Conservation (phyloP, 345 rosid species). For the Passiflora organensis region DNA sequence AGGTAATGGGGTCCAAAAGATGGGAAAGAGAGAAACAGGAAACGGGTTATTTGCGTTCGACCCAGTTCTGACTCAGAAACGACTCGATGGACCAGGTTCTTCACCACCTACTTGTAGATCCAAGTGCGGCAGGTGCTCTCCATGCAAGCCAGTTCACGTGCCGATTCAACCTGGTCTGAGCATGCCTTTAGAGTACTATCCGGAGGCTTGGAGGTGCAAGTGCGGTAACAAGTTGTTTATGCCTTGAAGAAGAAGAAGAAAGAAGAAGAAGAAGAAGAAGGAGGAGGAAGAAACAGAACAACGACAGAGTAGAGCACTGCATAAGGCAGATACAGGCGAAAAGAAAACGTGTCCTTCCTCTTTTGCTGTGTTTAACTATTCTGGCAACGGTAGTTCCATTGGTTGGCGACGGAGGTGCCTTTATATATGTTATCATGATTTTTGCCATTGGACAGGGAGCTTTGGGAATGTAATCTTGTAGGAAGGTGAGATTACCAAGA, state of each 20-base stretch:
- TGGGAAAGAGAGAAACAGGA: constrained; percentile 23
- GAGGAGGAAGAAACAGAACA: no score
- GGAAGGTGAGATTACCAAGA: constrained; percentile 32
- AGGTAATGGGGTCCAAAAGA: constrained; percentile 28
- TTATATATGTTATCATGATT: constrained; percentile 14
- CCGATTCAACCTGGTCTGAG: constrained; percentile 82
- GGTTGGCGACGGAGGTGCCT: constrained; percentile 12
- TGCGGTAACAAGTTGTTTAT: constrained; percentile 85
- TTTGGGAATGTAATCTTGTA: no score
- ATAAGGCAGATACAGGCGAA: no score
- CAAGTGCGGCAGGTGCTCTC: constrained; percentile 78
- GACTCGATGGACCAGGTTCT: constrained; percentile 59
- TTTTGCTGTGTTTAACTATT: background rate
- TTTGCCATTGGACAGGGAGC: constrained; percentile 23
- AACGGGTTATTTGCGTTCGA: constrained; percentile 21
- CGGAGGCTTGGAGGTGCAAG: constrained; percentile 96
- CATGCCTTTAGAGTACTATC: constrained; percentile 78
- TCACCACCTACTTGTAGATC: constrained; percentile 70
- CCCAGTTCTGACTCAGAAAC: constrained; percentile 32
- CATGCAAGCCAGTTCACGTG: constrained; percentile 84
- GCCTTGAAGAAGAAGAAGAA: no score
- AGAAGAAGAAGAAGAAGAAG: no score
- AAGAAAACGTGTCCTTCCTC: no score
- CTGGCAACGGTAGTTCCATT: constrained; percentile 10
- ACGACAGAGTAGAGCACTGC: background rate